Conservation (phyloP, 176 grass and related monocot genomes). For the Carex parvula region DNA sequence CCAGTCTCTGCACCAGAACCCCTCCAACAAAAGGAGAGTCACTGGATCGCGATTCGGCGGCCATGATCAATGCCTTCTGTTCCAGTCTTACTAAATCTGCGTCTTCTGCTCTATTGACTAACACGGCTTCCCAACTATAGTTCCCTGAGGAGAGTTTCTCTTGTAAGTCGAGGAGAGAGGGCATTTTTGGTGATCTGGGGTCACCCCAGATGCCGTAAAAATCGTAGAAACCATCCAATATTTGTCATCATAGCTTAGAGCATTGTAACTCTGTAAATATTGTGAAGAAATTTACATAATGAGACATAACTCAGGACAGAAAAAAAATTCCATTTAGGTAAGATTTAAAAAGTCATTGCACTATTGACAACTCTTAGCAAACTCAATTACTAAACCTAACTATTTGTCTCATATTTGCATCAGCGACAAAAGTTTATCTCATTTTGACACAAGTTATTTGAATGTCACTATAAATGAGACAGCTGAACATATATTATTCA, state of each 20-base stretch:
- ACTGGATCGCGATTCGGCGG: slow-evolving; percentile 39
- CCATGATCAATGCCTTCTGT: slow-evolving; percentile 48
- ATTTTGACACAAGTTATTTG: slow-evolving; percentile 15
- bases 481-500: slow-evolving; percentile 6
- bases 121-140: slow-evolving; percentile 72
- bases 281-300: slow-evolving; percentile 38
- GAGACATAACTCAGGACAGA: slow-evolving; percentile 30
- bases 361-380: slow-evolving; percentile 20
- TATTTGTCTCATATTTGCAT: background rate
- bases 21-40: slow-evolving; percentile 48
- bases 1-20: slow-evolving; percentile 77
- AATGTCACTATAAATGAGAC: slow-evolving; percentile 1
- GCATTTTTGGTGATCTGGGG: slow-evolving; percentile 45
- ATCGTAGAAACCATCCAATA: slow-evolving; percentile 94
- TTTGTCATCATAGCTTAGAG: slow-evolving; percentile 91
- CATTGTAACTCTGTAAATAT: slow-evolving; percentile 76
- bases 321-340: slow-evolving; percentile 21
- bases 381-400: slow-evolving; percentile 17
- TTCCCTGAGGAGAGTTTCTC: slow-evolving; percentile 50
- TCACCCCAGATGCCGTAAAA: slow-evolving; percentile 55
- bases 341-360: slow-evolving; percentile 16
- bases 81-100: slow-evolving; percentile 69
- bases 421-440: background rate
- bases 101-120: slow-evolving; percentile 91
- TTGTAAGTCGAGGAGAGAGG: slow-evolving; percentile 68